Evolutionary conservation across 164 flowering plant genomes (phyloP).

Genomic region (Vitis cinerea): DNA sequence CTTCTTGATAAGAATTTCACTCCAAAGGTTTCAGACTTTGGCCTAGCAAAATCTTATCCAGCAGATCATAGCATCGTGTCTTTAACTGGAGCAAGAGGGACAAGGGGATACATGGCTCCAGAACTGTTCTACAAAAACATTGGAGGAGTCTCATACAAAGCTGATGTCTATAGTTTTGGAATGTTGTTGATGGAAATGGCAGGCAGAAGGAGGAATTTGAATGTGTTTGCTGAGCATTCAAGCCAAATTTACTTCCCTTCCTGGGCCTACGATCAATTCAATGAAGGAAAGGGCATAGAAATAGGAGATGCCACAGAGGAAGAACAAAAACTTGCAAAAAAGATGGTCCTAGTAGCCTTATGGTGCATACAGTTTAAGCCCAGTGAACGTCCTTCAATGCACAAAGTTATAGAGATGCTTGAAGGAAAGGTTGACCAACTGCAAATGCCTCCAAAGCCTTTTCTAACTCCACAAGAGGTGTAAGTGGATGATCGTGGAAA

Average conservation of each 20-base stretch:
- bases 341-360: constrained; percentile 9
- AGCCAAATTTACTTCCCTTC: constrained; percentile 6
- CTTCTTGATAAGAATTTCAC: constrained; percentile 16
- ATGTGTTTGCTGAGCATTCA: background rate
- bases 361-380: constrained; percentile 23
- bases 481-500: too few species aligned
- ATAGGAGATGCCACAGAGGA: constrained; percentile 8
- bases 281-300: constrained; percentile 1
- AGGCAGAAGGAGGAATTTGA: constrained; percentile 7
- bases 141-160: constrained; percentile 19
- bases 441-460: constrained; percentile 2
- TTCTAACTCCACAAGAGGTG: too few species aligned
- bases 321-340: constrained; percentile 1
- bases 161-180: constrained; percentile 19
- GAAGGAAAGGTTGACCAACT: background rate
- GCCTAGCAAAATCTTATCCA: constrained; percentile 12
- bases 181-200: constrained; percentile 15
- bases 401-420: constrained; percentile 12
- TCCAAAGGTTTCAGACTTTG: constrained; percentile 23
- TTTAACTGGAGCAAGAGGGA: constrained; percentile 18
- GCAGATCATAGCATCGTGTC: constrained; percentile 10
- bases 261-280: constrained; percentile 1
- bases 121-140: constrained; percentile 17
- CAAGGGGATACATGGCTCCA: constrained; percentile 19
- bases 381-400: constrained; percentile 15